These are phyloP conservation scores for Ceratonia siliqua DNA, from an alignment of 306 rosid species.

Conservation along the genomic window DNA sequence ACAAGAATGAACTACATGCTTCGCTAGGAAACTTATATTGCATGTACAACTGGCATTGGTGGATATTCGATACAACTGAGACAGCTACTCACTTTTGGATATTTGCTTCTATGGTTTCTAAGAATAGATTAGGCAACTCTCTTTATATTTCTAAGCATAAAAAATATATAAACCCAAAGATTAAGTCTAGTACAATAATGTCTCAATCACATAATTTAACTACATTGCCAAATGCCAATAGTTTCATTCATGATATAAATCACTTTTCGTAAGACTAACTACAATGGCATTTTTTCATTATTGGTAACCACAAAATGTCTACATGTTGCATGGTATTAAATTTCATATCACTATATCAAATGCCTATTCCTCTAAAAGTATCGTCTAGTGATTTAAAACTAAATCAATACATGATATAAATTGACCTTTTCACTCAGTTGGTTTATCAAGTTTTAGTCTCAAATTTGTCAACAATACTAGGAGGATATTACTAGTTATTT, in stretches of 20 bases:
- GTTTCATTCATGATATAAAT: neutral
- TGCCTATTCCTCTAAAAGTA: neutral
- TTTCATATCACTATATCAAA: neutral
- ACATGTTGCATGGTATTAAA: neutral
- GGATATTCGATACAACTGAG: conserved; percentile 44
- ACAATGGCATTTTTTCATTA: conserved; percentile 4
- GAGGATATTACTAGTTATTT: neutral
- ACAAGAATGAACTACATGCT: conserved; percentile 35
- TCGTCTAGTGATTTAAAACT: conserved; percentile 12
- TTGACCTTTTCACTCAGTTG: neutral
- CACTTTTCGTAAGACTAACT: no score
- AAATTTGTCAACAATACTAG: neutral
- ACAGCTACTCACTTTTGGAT: conserved; percentile 36
- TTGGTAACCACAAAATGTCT: neutral
- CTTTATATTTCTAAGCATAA: conserved; percentile 51
- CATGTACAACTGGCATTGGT: conserved; percentile 38
- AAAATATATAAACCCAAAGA: conserved; percentile 48
- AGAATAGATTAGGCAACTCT: conserved; percentile 49
- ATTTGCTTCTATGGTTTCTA: conserved; percentile 37
- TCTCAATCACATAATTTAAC: neutral
- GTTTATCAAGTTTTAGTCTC: neutral
- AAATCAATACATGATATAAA: neutral
- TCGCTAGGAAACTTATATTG: conserved; percentile 37
- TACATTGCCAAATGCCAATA: neutral
- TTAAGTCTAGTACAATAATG: neutral